Conservation (phyloP, 202 grass and related monocot species). For the Zizania palustris region DNA sequence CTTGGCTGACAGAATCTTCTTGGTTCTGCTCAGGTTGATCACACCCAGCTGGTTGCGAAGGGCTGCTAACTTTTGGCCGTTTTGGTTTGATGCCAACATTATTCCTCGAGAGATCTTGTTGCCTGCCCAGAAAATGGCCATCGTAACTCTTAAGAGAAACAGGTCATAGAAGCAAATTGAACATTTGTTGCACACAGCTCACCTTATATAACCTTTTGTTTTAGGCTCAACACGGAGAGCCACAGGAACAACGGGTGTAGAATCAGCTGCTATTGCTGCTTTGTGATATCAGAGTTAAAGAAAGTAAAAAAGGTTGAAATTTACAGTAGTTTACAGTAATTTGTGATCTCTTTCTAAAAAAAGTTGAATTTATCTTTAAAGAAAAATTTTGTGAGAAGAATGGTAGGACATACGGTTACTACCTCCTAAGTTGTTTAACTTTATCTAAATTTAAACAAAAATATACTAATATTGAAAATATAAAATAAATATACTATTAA, state of each 20-base stretch:
- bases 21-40: slow-evolving; percentile 35
- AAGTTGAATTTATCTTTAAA: no score
- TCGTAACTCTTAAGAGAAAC: slow-evolving; percentile 31
- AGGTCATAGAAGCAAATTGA: neutral
- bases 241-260: slow-evolving; percentile 62
- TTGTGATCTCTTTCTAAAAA: no score
- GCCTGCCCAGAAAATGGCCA: slow-evolving; percentile 49
- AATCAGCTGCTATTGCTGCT: slow-evolving; percentile 88
- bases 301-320: slow-evolving; percentile 25
- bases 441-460: no score
- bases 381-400: no score
- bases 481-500: no score
- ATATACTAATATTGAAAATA: no score
- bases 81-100: slow-evolving; percentile 92
- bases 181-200: slow-evolving; percentile 14
- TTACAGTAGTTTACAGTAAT: no score
- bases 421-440: no score
- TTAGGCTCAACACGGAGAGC: slow-evolving; percentile 88
- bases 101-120: slow-evolving; percentile 87
- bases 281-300: slow-evolving; percentile 71
- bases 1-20: slow-evolving; percentile 34
- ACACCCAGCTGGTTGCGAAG: slow-evolving; percentile 33
- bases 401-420: no score
- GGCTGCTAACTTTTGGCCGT: slow-evolving; percentile 52
- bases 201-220: slow-evolving; percentile 93